These are phyloP conservation scores for Amanita thiersii DNA, from an alignment of 768 basidiomycete genomes.

Conservation along the genomic window DNA sequence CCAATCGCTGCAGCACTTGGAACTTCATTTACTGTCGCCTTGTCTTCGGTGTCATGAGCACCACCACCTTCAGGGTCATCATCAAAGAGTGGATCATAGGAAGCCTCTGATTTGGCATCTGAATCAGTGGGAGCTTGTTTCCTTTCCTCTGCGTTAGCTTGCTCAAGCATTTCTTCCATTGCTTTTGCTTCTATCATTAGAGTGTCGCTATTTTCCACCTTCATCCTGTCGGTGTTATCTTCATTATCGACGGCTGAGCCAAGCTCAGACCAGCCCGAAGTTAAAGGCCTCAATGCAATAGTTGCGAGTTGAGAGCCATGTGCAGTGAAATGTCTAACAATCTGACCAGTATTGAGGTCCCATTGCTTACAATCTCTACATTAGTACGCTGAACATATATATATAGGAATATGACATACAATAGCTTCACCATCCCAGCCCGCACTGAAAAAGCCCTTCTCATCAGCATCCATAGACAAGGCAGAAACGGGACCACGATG, in stretches of 20 bases:
- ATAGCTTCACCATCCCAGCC: constrained; percentile 91
- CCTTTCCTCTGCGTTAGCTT: constrained; percentile 9
- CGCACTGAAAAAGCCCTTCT: constrained; percentile 83
- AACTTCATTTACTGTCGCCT: constrained; percentile 6
- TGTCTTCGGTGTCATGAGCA: constrained; percentile 26
- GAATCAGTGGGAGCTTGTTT: constrained; percentile 22
- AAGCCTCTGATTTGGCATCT: constrained; percentile 71
- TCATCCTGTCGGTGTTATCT: not conserved
- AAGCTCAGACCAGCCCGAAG: constrained; percentile 24
- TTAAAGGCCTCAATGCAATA: constrained; percentile 66
- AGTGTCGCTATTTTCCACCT: not conserved
- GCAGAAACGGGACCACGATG: constrained; percentile 82
- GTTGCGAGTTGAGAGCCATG: constrained; percentile 83
- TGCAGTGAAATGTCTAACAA: constrained; percentile 65
- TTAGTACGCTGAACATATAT: constrained; percentile 4
- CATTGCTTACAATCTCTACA: constrained; percentile 61
- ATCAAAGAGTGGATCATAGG: constrained; percentile 87
- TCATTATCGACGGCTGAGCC: constrained; percentile 10
- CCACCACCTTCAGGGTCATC: constrained; percentile 69
- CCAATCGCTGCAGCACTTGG: constrained; percentile 5
- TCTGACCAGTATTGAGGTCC: constrained; percentile 91
- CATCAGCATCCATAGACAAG: constrained; percentile 72
- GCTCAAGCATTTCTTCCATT: constrained; percentile 1
- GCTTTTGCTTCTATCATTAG: not conserved
- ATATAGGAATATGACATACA: constrained; percentile 39